A percentile compares a stretch with the other conserved stretches of the same genome.
phyloP scores from a whole-genome alignment of 139 green algal species.

The Diplosphaera chodatii region DNA sequence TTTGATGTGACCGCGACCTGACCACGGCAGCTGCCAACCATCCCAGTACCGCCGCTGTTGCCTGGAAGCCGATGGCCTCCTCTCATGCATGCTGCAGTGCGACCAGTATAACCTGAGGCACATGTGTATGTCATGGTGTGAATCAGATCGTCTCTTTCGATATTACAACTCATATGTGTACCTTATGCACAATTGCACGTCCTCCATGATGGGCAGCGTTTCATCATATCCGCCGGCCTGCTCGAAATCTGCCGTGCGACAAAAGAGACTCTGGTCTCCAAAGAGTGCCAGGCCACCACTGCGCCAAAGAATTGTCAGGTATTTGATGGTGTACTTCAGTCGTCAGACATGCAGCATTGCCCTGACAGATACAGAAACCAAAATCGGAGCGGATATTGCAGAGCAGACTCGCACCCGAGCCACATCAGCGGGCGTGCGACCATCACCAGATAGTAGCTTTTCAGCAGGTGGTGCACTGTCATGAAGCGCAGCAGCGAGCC shows the following conservation, averaged over 20 bases:
- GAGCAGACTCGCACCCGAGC: conserved; percentile 15
- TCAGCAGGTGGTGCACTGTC: conserved; percentile 52
- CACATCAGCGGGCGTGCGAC: conserved; percentile 50
- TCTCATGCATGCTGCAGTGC: conserved; percentile 48
- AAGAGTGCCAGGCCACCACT: conserved; percentile 51
- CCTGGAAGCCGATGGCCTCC: conserved; percentile 22
- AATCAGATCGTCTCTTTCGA: too few species aligned
- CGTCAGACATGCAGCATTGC: too few species aligned
- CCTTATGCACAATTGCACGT: conserved; percentile 71
- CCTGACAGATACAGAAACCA: too few species aligned
- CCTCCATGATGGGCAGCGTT: conserved; percentile 70
- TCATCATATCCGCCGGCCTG: conserved; percentile 48
- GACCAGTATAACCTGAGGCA: too few species aligned
- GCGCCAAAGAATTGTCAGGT: neutral
- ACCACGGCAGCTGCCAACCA: too few species aligned
- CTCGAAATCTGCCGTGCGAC: conserved; percentile 45
- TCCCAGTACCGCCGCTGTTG: too few species aligned
- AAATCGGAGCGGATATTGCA: too few species aligned
- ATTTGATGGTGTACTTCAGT: too few species aligned
- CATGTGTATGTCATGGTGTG: too few species aligned
- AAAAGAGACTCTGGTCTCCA: conserved; percentile 69
- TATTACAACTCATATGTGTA: too few species aligned
- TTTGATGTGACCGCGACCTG: neutral
- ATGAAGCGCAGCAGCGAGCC: conserved; percentile 35
- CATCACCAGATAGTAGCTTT: conserved; percentile 49